Evolutionary conservation across 352 stramenopile genomes (phyloP).

Genomic region (Globisporangium sylvaticum): DNA sequence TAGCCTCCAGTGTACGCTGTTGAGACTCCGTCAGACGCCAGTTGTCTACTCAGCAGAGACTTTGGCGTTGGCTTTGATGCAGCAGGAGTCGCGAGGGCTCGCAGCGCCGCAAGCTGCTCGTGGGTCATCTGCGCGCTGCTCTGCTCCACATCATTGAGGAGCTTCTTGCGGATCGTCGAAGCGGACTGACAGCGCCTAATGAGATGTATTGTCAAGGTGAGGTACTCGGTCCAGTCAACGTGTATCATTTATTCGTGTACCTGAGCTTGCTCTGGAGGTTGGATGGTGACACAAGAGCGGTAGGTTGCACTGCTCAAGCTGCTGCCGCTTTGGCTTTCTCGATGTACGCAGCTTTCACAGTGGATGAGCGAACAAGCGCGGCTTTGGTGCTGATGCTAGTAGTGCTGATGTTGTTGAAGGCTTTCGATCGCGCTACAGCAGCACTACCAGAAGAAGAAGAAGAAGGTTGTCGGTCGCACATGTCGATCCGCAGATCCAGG

Average conservation of each 20-base stretch:
- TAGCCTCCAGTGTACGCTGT: not conserved
- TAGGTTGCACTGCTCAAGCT: not conserved
- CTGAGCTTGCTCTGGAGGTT: slow-evolving; percentile 23
- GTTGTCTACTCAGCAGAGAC: slow-evolving; percentile 13
- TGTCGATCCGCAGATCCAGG: slow-evolving; percentile 30
- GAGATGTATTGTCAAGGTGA: not conserved
- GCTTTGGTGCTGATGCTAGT: not conserved
- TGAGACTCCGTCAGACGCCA: not conserved
- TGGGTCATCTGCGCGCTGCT: slow-evolving; percentile 29
- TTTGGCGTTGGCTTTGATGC: slow-evolving; percentile 22
- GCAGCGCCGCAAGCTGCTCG: slow-evolving; percentile 37
- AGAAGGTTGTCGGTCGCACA: slow-evolving; percentile 10
- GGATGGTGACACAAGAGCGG: slow-evolving; percentile 15
- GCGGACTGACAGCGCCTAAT: slow-evolving; percentile 60
- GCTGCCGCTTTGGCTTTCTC: slow-evolving; percentile 8
- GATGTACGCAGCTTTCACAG: slow-evolving; percentile 9
- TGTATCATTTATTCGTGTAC: slow-evolving; percentile 14
- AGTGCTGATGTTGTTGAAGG: not conserved
- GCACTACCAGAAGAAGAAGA: not conserved
- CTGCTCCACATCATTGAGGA: slow-evolving; percentile 52
- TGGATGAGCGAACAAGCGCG: not conserved
- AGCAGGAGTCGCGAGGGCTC: slow-evolving; percentile 22
- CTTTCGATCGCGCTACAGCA: slow-evolving; percentile 2
- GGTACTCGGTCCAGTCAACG: too few species aligned
- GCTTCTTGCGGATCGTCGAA: slow-evolving; percentile 61